Evolutionary conservation across 2,329 filamentous ascomycete species (phyloP), one percentile per base, ranked within the genome.

Genomic region (Colletotrichum sp.): DNA sequence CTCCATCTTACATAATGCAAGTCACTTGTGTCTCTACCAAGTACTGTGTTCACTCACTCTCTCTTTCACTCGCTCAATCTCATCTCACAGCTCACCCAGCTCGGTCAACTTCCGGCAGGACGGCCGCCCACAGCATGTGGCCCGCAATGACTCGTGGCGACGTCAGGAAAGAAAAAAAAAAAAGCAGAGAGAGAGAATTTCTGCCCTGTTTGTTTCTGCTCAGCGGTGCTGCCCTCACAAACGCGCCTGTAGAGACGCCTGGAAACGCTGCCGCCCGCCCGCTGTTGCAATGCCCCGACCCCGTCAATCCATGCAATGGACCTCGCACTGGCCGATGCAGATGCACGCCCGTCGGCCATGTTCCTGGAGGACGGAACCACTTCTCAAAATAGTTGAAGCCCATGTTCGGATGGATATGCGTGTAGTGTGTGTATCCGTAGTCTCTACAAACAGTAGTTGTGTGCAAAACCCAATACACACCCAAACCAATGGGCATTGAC

Each of bases 31-130:
- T 36, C 34, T 16, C 3, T 4, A 16, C 3, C 34, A 2, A 36
- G 34, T 48, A n/a, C 38, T 3, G 7, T 18, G 3, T 6, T 48
- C 38, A 48, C 43, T 48, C 43, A 48, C 43, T 48, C 48, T 71
- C 62, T 16, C 24, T 67, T 62, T 67, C 62, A 30, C 28, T 66
- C 52, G 61, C 36, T 66, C 32, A 21, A 64, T 70, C 58, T 70
- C 68, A 24, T 18, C 66, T 66, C 67, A 36, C 14, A 52, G n/a
- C 26, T 52, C 14, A 34, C 16, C 34, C 7, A 38, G 26, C 71
- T 76, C 74, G 74, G 74, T 74, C 74, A 76, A 76, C 74, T 76
- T 76, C 74, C 74, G 73, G 26, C 56, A 52, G 34, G 21, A 18
- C 26, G 24, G 30, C 48, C 24, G 26, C 26, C 34, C 61, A 18